Evolutionary conservation across 768 basidiomycete genomes (phyloP).

Genomic region (Russula sp.): DNA sequence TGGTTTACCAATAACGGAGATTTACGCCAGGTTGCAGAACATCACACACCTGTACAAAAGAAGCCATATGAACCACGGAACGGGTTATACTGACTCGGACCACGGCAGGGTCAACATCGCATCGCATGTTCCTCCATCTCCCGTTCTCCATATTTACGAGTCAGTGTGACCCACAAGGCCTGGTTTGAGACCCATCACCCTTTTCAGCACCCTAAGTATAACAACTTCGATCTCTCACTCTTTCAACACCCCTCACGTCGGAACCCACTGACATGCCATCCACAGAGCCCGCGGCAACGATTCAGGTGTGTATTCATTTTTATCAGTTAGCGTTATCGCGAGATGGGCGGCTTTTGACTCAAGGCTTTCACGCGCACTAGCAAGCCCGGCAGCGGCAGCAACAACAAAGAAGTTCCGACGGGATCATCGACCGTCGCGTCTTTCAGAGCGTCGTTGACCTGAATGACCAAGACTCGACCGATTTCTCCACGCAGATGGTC

Average conservation of each 20-base stretch:
- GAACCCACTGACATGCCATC: neutral
- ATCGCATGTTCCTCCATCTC: neutral
- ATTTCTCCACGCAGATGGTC: slow-evolving; percentile 17
- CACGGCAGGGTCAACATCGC: neutral
- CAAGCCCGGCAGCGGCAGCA: neutral
- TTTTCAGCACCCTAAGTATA: neutral
- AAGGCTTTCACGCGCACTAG: neutral
- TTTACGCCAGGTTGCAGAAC: neutral
- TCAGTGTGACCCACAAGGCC: neutral
- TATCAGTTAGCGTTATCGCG: neutral
- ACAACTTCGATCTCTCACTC: neutral
- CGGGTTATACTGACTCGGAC: neutral
- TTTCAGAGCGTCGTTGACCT: slow-evolving; percentile 12
- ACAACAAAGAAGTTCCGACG: neutral
- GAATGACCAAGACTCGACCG: slow-evolving; percentile 13
- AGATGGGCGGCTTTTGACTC: neutral
- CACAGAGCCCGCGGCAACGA: neutral
- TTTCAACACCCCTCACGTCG: neutral
- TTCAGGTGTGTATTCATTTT: neutral
- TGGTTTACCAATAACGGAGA: slow-evolving; percentile 4
- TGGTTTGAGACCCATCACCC: neutral
- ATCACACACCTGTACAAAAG: slow-evolving; percentile 5
- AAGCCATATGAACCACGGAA: slow-evolving; percentile 10
- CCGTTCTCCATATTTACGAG: neutral
- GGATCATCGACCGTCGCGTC: slow-evolving; percentile 11